phyloP scores from a whole-genome alignment of 192 early-diverging fungal genomes.

The Backusella mclennaniae region DNA sequence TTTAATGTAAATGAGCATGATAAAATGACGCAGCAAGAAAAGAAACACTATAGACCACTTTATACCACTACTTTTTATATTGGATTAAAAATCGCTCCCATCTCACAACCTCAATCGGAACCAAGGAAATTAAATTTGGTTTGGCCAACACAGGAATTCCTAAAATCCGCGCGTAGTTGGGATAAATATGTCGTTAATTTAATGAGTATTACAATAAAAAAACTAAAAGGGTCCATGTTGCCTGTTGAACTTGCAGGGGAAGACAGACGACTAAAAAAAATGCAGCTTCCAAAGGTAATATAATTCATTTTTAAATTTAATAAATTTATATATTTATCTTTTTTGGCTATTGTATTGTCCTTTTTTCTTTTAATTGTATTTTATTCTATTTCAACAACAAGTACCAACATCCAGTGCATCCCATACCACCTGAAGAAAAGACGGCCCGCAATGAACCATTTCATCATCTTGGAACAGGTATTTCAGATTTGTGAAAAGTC shows the following conservation, averaged over 20 bases:
- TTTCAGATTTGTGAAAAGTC: neutral
- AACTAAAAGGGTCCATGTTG: constrained; percentile 38
- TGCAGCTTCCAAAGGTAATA: constrained; percentile 3
- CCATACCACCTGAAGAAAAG: neutral
- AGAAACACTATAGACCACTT: constrained; percentile 35
- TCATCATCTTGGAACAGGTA: neutral
- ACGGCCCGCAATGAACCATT: neutral
- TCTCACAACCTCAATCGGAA: constrained; percentile 42
- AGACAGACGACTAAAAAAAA: neutral
- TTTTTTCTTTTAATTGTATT: neutral
- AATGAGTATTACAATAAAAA: constrained; percentile 67
- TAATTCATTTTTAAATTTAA: neutral
- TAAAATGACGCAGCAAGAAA: constrained; percentile 11
- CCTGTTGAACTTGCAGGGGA: constrained; percentile 1
- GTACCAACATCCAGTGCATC: neutral
- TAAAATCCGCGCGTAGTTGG: constrained; percentile 77
- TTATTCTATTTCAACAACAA: neutral
- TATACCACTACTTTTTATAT: constrained; percentile 90
- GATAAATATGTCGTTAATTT: constrained; percentile 66
- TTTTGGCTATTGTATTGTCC: neutral
- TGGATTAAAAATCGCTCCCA: constrained; percentile 70
- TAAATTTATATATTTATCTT: neutral
- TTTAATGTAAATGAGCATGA: constrained; percentile 20
- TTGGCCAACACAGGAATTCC: constrained; percentile 81
- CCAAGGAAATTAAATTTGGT: constrained; percentile 72